Percentiles rank a stretch among this genome's conserved stretches.
Conservation (phyloP, 331 rosid species). For the Rosa hybrid region DNA sequence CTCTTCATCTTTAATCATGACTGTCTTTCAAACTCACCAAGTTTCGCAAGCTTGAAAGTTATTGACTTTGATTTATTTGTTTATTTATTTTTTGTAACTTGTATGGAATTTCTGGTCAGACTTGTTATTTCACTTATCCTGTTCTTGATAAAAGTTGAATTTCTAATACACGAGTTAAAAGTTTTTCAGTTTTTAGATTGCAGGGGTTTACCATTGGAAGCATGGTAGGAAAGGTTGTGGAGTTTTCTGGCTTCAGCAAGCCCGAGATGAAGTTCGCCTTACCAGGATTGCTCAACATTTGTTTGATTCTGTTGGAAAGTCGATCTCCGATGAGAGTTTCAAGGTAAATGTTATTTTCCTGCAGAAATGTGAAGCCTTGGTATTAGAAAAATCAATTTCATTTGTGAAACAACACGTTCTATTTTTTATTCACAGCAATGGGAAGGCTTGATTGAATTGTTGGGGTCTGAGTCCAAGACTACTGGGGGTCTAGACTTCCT, state of each 20-base stretch:
- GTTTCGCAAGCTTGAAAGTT: neutral
- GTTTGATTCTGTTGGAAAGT: slow-evolving; percentile 91
- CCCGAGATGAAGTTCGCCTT: slow-evolving; percentile 77
- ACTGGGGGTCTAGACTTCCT: slow-evolving; percentile 93
- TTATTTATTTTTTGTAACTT: neutral
- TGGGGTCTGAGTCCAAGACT: slow-evolving; percentile 87
- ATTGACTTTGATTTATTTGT: neutral
- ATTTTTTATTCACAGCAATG: slow-evolving; percentile 67
- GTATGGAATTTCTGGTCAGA: neutral
- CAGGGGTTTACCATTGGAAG: slow-evolving; percentile 94
- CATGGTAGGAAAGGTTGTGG: slow-evolving; percentile 92
- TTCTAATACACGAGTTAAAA: slow-evolving; percentile 11
- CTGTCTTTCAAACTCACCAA: neutral
- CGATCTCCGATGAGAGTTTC: slow-evolving; percentile 90
- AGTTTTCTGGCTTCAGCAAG: slow-evolving; percentile 93
- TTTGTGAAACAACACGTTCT: neutral
- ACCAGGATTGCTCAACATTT: slow-evolving; percentile 84
- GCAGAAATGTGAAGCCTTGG: neutral
- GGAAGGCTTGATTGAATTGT: slow-evolving; percentile 91
- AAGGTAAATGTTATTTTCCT: slow-evolving; percentile 47
- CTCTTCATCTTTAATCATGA: neutral
- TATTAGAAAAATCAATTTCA: neutral
- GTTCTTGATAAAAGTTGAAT: neutral
- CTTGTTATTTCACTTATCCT: neutral
- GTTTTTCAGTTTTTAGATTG: slow-evolving; percentile 53